Evolutionary conservation across 192 early-diverging fungal genomes (phyloP), one percentile per base, ranked within the genome.

Genomic region (Coemansia erecta): DNA sequence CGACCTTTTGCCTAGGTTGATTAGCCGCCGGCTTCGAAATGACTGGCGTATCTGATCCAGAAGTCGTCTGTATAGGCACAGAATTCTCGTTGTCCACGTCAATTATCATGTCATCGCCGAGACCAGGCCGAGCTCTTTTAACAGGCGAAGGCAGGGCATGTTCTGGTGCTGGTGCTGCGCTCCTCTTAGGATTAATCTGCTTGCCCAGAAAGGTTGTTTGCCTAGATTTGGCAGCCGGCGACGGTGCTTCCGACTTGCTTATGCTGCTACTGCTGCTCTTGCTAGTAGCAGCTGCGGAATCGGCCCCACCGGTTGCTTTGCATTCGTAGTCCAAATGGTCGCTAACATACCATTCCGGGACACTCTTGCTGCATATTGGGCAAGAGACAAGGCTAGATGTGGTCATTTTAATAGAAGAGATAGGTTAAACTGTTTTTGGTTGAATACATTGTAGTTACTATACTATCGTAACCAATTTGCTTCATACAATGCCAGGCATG

Each of bases 241-340:
- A 17, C 4, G 13, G 42, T 4, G 42, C 14, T 8, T 13, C 14
- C 42, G 17, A 43, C 42, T 43, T 43, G 42, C 42, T 13, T n/a
- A 17, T 17, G 31, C 31, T 53, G 52, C 7, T 31, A 7, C 4
- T 7, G 7, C 28, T 31, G 28, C 28, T 31, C 7, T 7, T 2
- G 4, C 2, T 7, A 31, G 28, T 2, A 10, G 31, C 28, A n/a
- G 50, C 43, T 19, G 10, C 26, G 19, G 42, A 21, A 12, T 51
- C 17, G 54, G 15, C 15, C 37, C 5, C 35, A 39, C 24, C 39
- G 22, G 42, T n/a, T 22, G 46, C 67, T 8, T 22, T 28, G 54
- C 72, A 81, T 22, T 71, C 77, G 57, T 42, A 63, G 31, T 80
- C 77, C 43, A 80, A 42, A 53, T 80, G 77, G 52, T 68, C 71